These are phyloP conservation scores for Clarkia xantiana DNA, from an alignment of 345 rosid genomes.

Conservation along the genomic window DNA sequence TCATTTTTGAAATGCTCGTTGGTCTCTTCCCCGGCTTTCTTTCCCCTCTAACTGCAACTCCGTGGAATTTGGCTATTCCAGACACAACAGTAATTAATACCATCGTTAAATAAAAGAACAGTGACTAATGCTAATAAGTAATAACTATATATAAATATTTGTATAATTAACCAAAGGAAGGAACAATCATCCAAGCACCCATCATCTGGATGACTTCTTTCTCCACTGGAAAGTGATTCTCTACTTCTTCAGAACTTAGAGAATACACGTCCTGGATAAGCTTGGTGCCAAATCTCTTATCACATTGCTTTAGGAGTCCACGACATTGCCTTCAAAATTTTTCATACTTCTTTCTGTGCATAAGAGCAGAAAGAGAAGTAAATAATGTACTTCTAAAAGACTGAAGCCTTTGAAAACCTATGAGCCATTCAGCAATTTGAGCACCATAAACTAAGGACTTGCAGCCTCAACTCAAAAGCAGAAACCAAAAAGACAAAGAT, in stretches of 20 bases:
- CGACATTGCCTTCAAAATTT: slow-evolving; percentile 65
- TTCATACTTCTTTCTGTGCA: slow-evolving; percentile 68
- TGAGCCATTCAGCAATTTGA: no score
- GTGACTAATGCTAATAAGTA: no score
- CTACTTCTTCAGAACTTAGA: slow-evolving; percentile 60
- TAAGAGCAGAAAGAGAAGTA: neutral
- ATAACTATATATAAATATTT: no score
- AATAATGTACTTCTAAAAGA: no score
- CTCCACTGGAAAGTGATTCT: slow-evolving; percentile 56
- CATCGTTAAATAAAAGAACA: no score
- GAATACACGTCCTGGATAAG: slow-evolving; percentile 35
- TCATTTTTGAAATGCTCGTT: slow-evolving; percentile 15
- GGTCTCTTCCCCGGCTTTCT: slow-evolving; percentile 47
- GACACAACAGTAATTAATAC: no score
- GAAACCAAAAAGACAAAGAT: neutral
- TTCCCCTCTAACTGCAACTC: slow-evolving; percentile 33
- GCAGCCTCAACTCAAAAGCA: neutral
- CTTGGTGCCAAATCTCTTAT: slow-evolving; percentile 20
- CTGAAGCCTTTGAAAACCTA: no score
- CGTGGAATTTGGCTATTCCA: slow-evolving; percentile 55
- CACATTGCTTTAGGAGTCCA: slow-evolving; percentile 29
- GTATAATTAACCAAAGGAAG: no score
- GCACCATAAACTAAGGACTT: neutral
- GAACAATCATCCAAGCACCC: slow-evolving; percentile 26
- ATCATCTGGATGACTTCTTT: slow-evolving; percentile 27